Conservation (phyloP, 306 rosid genomes). For the Lagenaria siceraria region DNA sequence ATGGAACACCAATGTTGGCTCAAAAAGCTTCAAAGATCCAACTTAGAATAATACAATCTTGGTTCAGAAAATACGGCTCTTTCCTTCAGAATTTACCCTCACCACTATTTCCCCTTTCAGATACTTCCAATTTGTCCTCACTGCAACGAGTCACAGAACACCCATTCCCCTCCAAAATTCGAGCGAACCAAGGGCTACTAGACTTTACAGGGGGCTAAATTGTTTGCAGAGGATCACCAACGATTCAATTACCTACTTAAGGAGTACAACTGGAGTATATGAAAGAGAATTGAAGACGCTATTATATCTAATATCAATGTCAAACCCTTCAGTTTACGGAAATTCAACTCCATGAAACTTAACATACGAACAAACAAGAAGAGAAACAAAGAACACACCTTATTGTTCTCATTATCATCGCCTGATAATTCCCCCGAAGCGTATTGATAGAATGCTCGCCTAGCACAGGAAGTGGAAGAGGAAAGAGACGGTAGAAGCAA, state of each 20-base stretch:
- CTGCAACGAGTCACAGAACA: background rate
- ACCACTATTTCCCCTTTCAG: background rate
- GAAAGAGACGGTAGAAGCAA: constrained; percentile 8
- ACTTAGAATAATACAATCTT: background rate
- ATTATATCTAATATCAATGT: too few relatives aligned
- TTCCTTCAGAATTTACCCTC: background rate
- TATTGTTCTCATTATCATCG: constrained; percentile 56
- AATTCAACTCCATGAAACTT: background rate
- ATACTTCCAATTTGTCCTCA: background rate
- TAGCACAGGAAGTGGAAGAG: constrained; percentile 15
- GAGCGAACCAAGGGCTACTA: background rate
- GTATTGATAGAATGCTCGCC: constrained; percentile 39
- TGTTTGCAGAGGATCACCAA: background rate
- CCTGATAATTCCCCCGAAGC: constrained; percentile 73
- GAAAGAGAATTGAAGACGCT: background rate
- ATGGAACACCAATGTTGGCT: background rate
- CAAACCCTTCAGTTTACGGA: background rate
- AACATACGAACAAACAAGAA: background rate
- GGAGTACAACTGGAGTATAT: background rate
- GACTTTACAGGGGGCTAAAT: background rate
- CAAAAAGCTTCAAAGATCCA: background rate
- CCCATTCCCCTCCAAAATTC: background rate
- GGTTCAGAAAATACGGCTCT: background rate
- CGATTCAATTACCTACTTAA: background rate
- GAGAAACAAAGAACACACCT: constrained; percentile 20